Conservation (phyloP, 2,329 filamentous ascomycete species). For the Stagonosporopsis chrysanthemi region DNA sequence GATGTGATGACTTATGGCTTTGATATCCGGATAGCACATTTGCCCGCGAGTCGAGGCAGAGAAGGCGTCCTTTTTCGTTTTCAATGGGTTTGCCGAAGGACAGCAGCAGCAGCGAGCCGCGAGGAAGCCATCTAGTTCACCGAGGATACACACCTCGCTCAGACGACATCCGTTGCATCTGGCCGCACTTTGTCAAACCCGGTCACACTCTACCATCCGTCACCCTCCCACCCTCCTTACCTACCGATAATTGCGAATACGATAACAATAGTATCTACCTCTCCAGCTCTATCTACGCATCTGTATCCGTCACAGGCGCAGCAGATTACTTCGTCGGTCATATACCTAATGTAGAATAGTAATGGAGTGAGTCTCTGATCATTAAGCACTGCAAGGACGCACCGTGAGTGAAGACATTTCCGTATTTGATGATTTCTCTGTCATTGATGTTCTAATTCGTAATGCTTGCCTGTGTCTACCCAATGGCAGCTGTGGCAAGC, state of each 20-base stretch:
- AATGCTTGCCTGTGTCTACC: not conserved
- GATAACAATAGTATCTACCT: constrained; percentile 15
- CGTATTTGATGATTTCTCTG: not conserved
- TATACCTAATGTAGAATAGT: constrained; percentile 28
- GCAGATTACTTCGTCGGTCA: constrained; percentile 25
- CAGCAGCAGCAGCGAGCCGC: constrained; percentile 1
- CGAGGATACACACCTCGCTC: not conserved
- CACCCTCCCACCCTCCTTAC: constrained; percentile 20
- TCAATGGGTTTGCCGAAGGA: constrained; percentile 24
- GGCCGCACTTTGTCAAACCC: constrained; percentile 14
- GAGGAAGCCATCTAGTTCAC: not conserved
- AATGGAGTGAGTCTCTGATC: constrained; percentile 15
- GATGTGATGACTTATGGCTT: constrained; percentile 54
- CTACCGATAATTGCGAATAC: constrained; percentile 22
- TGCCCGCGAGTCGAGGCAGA: constrained; percentile 39
- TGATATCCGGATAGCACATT: constrained; percentile 48
- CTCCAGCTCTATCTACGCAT: constrained; percentile 16
- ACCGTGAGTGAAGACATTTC: not conserved
- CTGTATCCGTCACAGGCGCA: constrained; percentile 4
- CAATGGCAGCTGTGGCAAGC: constrained; percentile 18
- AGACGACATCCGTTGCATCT: constrained; percentile 9
- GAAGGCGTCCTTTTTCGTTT: constrained; percentile 37
- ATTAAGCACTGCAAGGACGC: not conserved
- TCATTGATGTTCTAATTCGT: not conserved
- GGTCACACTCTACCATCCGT: constrained; percentile 21